A percentile compares a stretch with the other conserved stretches of the same genome.
phyloP scores from a whole-genome alignment of 1,284 basidiomycete genomes.

The Leccinum solheimii region DNA sequence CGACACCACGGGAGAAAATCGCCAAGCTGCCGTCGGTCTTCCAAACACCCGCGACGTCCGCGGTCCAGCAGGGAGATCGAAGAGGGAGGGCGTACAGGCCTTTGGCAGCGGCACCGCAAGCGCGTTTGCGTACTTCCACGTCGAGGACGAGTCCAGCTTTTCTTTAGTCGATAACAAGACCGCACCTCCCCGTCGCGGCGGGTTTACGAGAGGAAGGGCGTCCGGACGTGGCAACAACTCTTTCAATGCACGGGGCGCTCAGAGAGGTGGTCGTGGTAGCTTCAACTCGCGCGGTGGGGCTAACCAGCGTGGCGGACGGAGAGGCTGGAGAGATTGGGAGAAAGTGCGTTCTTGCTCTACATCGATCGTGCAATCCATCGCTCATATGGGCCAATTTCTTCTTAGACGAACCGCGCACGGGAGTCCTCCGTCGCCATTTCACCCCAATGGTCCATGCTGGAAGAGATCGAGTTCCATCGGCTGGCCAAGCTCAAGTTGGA shows the following conservation, averaged over 20 bases:
- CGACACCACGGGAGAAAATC: slow-evolving; percentile 65
- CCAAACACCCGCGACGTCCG: slow-evolving; percentile 52
- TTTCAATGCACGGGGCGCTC: slow-evolving; percentile 48
- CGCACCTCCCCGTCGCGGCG: slow-evolving; percentile 62
- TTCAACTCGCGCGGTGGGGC: slow-evolving; percentile 42
- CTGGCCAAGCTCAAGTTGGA: slow-evolving; percentile 90
- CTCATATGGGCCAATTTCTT: slow-evolving; percentile 11
- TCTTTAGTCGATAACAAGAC: slow-evolving; percentile 92
- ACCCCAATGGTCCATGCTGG: slow-evolving; percentile 90
- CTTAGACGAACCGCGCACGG: slow-evolving; percentile 81
- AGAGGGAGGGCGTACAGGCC: slow-evolving; percentile 67
- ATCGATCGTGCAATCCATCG: background rate
- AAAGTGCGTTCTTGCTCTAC: slow-evolving; percentile 55
- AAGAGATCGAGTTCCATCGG: slow-evolving; percentile 97
- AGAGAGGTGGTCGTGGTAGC: slow-evolving; percentile 49
- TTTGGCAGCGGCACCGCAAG: slow-evolving; percentile 84
- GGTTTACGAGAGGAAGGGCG: slow-evolving; percentile 61
- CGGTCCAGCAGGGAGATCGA: slow-evolving; percentile 51
- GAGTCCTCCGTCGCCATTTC: slow-evolving; percentile 95
- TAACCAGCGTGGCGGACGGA: slow-evolving; percentile 62
- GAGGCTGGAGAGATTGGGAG: slow-evolving; percentile 94
- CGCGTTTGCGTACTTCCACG: slow-evolving; percentile 98
- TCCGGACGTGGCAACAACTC: slow-evolving; percentile 44
- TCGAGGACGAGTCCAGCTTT: slow-evolving; percentile 98
- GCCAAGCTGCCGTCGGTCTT: slow-evolving; percentile 55